Evolutionary conservation across 2,329 filamentous ascomycete genomes (phyloP), one percentile per base, ranked within the genome.

Genomic region (Fusarium pilosicola): DNA sequence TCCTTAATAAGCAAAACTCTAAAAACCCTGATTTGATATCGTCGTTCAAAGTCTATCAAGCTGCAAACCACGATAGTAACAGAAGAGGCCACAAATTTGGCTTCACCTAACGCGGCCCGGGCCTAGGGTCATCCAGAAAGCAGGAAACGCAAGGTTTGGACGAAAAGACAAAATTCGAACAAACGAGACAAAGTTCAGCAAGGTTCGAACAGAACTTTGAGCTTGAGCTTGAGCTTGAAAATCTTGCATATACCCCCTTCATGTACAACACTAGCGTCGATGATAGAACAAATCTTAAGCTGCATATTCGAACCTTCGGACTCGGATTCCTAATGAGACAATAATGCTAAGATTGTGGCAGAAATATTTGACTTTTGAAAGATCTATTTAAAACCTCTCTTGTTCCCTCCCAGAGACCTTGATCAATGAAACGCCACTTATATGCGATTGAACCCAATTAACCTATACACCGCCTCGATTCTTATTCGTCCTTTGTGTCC

Each of bases 1-100:
- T 98, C 63, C 81, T 98, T 46, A 82, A 80, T 57, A 79, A 81
- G 68, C 62, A 71, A n/a, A 68, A 65, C 17, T 54, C 49, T 20
- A 77, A 76, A 62, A 76, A 44, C 34, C 65, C 7, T 79, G 64
- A 60, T 62, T 41, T 26, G 24, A 26, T 30, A 30, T 28, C 18
- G 30, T 18, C n/a, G 28, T 38, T 18, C 15, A 45, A 30, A 46
- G 28, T 45, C 34, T 26, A 45, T 41, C 36, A 52, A 41, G 51
- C 46, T n/a, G 51, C 51, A 70, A 44, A 36, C 38, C 56, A 57
- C 34, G 44, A 51, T 22, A 68, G 44, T 34, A 45, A 20, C 39
- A 48, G 22, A 44, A n/a, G 7, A 51, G 42, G 41, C 42, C 54
- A 51, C 39, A 39, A 56, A 32, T 51, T 57, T 52, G 44, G 39